phyloP scores from a whole-genome alignment of 2,329 filamentous ascomycete species.

The Orbilia javanica region DNA sequence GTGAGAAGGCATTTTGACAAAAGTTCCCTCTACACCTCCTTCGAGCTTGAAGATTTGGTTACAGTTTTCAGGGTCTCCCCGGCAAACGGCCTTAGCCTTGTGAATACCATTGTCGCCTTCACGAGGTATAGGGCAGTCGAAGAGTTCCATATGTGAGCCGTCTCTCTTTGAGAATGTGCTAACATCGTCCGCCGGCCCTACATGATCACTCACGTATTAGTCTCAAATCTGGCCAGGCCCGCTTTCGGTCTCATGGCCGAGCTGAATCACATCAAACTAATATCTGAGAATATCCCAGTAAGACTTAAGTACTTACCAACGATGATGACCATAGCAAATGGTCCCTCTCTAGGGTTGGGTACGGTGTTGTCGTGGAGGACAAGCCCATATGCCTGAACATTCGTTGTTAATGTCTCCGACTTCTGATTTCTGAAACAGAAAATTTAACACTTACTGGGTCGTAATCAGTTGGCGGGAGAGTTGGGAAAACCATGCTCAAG shows the following conservation, averaged over 20 bases:
- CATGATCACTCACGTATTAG: constrained; percentile 28
- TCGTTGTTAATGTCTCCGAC: constrained; percentile 16
- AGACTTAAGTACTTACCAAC: constrained; percentile 41
- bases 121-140: constrained; percentile 63
- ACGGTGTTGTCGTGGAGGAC: constrained; percentile 47
- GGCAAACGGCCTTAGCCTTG: constrained; percentile 47
- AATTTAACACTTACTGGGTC: constrained; percentile 23
- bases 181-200: constrained; percentile 63
- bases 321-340: constrained; percentile 49
- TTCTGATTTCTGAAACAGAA: constrained; percentile 11
- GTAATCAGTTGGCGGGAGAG: constrained; percentile 63
- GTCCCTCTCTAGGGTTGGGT: constrained; percentile 30
- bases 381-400: constrained; percentile 44
- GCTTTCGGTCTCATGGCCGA: constrained; percentile 14
- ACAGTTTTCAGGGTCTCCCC: constrained; percentile 47
- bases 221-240: constrained; percentile 17
- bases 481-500: constrained; percentile 64
- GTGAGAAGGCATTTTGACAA: constrained; percentile 44
- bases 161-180: constrained; percentile 66
- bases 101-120: constrained; percentile 39
- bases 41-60: constrained; percentile 44
- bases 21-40: constrained; percentile 46
- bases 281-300: neutral
- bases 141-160: constrained; percentile 67
- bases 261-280: constrained; percentile 1